Base-by-base conservation (phyloP, 2,329 filamentous ascomycete genomes). In the Aspergillus glaucus region DNA sequence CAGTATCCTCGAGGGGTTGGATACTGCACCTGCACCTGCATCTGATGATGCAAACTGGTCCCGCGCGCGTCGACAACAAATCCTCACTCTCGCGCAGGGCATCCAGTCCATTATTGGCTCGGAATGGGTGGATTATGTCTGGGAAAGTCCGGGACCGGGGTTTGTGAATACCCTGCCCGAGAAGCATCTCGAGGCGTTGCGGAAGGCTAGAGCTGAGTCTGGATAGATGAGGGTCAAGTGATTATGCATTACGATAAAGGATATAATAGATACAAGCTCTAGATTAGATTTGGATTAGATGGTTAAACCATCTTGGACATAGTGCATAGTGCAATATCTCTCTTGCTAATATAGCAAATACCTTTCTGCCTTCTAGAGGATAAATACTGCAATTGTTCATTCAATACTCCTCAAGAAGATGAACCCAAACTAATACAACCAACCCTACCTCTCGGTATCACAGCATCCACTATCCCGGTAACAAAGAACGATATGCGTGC, bases 1-100 rank as follows among this genome's bases (percentile, higher is more conserved):
- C 45, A 73, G 69, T 59, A 72, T 78, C 24, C 54, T 79, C 9
- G 74, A 78, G 37, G 75, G 74, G 1, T 54, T 78, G 9, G 70
- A 74, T 50, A 67, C 71, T 30, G 28, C 40, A 12, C 47, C n/a
- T 24, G 32, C 21, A 19, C 19, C 55, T 1, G 19, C 50, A 30
- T 64, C 63, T 1, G 64, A 70, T 15, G 68, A 71, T 45, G 67
- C 63, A 32, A 68, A 67, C 28, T 71, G 67, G 68, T 72, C 68
- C 22, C 56, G 60, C 14, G 45, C 57, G 24, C 67, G 68, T 14
- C 61, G 66, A 4, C 55, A 57, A 36, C 63, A 63, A 43, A 68
- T 73, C 28, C 39, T 65, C 30, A 54, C 61, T 10, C 58, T 75
- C 37, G 63, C 66, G 2, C 59, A 60, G 36, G 61, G 65, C 14